Evolutionary conservation across 2,329 filamentous ascomycete species (phyloP), one percentile per base, ranked within the genome.

Genomic region (Coniochaeta sp.): DNA sequence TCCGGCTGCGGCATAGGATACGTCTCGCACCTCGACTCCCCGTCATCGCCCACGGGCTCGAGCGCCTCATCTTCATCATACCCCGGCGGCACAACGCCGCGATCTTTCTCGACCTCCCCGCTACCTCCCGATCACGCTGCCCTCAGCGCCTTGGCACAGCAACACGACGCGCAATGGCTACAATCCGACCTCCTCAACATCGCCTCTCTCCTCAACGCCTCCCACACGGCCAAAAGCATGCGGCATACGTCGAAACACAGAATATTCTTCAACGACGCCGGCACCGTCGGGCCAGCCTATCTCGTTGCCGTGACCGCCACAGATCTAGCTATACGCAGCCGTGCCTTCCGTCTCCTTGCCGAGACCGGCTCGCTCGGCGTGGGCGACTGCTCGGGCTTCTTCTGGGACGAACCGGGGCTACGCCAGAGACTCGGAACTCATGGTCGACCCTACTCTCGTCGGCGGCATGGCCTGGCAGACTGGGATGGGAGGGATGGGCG

Each of bases 221-320:
- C 49, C 22, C 24, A 13, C 18, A 26, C 49, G 22, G 16, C 33
- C 1, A 6, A 14, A 2, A 12, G 18, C 38, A 18, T 42, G 20
- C 38, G 38, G 12, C 14, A 18, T 6, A 14, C 38, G 18, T 42
- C 24, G 16, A 35, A 48, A 27, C 30, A 24, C 18, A 26, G 24
- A 18, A 20, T 38, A 14, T 55, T 51, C 51, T 51, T 31, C 20
- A 49, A 51, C 49, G 53, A 55, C 30, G 26, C 49, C 8, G 53
- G 53, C 20, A 48, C 50, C 27, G 42, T 55, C 13, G 49, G 42
- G 16, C 46, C 53, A 2, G 38, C 26, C 7, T 42, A 42, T 22
- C 38, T 42, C n/a, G 38, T 42, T 6, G 38, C 27, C 32, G 26
- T 49, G 9, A 33, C 27, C 8, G 28, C 48, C 7, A 16, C 30